Percentiles rank a stretch among this genome's conserved stretches.
These are phyloP conservation scores for Plasmodium billcollinsi DNA, from an alignment of 169 alveolate species.

Conservation along the genomic window DNA sequence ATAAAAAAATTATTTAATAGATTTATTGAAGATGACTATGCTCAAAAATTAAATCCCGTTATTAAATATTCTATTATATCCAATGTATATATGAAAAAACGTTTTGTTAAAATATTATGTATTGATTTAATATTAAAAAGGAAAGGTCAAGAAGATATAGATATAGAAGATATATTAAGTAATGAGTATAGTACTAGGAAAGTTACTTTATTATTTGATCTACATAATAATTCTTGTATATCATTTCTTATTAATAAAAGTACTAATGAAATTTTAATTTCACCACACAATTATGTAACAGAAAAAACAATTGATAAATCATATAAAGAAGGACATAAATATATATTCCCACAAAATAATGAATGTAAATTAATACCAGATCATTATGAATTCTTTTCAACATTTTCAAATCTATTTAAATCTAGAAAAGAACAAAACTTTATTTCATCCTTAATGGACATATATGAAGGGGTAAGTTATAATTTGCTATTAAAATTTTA, in stretches of 20 bases:
- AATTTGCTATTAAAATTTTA: conserved; percentile 38
- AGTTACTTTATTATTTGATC: conserved; percentile 69
- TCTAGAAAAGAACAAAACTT: conserved; percentile 56
- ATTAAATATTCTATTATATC: conserved; percentile 70
- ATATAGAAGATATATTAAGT: conserved; percentile 51
- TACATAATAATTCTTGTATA: conserved; percentile 65
- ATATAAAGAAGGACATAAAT: conserved; percentile 66
- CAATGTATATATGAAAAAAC: conserved; percentile 47
- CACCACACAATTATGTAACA: conserved; percentile 73
- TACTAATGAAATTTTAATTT: conserved; percentile 68
- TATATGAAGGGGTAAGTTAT: conserved; percentile 70
- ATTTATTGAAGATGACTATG: conserved; percentile 75
- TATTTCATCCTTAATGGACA: conserved; percentile 46
- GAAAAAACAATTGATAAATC: conserved; percentile 70
- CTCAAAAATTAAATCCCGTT: conserved; percentile 72
- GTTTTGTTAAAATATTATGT: conserved; percentile 68
- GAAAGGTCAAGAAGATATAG: conserved; percentile 60
- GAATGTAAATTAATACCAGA: conserved; percentile 72
- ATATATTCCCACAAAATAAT: conserved; percentile 43
- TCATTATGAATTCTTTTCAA: conserved; percentile 71
- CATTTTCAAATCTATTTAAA: conserved; percentile 52
- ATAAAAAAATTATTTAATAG: conserved; percentile 69
- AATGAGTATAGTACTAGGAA: conserved; percentile 22
- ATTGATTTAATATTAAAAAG: conserved; percentile 68
- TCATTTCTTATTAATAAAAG: conserved; percentile 67